These are phyloP conservation scores for Lecanosticta acicola DNA, from an alignment of 2,329 filamentous ascomycete genomes.

Conservation along the genomic window DNA sequence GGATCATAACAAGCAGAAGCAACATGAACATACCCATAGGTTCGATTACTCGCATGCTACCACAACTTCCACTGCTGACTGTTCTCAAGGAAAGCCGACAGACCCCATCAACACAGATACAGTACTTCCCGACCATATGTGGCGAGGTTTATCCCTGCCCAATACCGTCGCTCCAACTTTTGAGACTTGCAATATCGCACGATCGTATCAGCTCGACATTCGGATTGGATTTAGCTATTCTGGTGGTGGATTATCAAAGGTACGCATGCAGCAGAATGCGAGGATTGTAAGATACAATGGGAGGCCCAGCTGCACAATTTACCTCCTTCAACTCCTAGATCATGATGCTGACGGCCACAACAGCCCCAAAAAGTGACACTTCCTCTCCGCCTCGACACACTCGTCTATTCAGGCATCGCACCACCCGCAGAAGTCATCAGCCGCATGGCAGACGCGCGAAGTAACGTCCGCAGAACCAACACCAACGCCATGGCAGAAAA, in stretches of 20 bases:
- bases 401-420: conserved; percentile 81
- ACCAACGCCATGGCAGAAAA: conserved; percentile 22
- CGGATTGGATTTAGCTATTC: conserved; percentile 64
- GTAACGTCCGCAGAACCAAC: conserved; percentile 13
- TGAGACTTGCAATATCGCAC: conserved; percentile 76
- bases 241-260: conserved; percentile 48
- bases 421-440: conserved; percentile 72
- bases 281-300: conserved; percentile 18
- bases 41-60: too few relatives aligned
- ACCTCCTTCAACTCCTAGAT: neutral
- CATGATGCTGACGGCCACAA: too few relatives aligned
- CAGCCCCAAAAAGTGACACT: conserved; percentile 63
- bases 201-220: conserved; percentile 78
- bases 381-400: conserved; percentile 70
- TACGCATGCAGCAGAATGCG: conserved; percentile 33
- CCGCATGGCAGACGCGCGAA: conserved; percentile 46
- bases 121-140: conserved; percentile 56
- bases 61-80: neutral
- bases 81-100: conserved; percentile 31
- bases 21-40: conserved; percentile 68
- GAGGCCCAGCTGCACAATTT: conserved; percentile 3
- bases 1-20: conserved; percentile 66
- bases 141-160: conserved; percentile 67
- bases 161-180: conserved; percentile 86
- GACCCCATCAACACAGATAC: conserved; percentile 53